Base-by-base conservation (phyloP, 331 rosid species). In the Rosa hybrid region DNA sequence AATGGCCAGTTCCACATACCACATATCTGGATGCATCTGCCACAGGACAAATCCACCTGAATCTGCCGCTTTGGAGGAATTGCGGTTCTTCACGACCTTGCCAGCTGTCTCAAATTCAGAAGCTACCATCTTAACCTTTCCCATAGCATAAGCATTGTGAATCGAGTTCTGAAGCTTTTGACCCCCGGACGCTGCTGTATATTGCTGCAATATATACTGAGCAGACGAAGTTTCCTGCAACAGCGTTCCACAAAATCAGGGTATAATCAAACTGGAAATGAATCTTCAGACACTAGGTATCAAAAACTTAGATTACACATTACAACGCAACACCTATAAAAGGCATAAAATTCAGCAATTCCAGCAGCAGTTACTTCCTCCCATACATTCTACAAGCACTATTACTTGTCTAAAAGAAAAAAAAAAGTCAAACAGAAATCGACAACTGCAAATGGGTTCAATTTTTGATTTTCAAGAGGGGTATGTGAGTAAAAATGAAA, bases 1-100 rank as follows among this genome's bases (percentile, higher is more conserved):
- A 71, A 96, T 94, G 38, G 98, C 99, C 63, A 96, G 99, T 84
- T 96, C 99, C 59, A 93, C 99, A 63, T 96, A 96, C 99, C 99
- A 96, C 99, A 89, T 96, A 81, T 93, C 97, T 0, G 97, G 99
- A 85, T 86, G 89, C 99, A 95, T 95, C 85, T 95, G 97, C 99
- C 99, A 95, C 79, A 95, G 81, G 79, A 95, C 97, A 87, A 95
- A 93, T 60, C 98, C 98, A 39, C 99, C 99, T 0, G 97, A 88
- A 62, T 95, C 99, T 4, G 96, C 83, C 62, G 92, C 92, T 84
- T 95, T 95, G 39, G 96, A 86, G 71, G 98, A 88, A 85, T 89
- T 90, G 27, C 91, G 88, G 81, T 54, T 91, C 82, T 88, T 89
- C 5, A 91, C 86, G 20, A 93, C 98, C 84, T 81, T 90, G 83